These are phyloP conservation scores for Jimgerdemannia lactiflua DNA, from an alignment of 192 early-diverging fungal genomes.

Conservation along the genomic window DNA sequence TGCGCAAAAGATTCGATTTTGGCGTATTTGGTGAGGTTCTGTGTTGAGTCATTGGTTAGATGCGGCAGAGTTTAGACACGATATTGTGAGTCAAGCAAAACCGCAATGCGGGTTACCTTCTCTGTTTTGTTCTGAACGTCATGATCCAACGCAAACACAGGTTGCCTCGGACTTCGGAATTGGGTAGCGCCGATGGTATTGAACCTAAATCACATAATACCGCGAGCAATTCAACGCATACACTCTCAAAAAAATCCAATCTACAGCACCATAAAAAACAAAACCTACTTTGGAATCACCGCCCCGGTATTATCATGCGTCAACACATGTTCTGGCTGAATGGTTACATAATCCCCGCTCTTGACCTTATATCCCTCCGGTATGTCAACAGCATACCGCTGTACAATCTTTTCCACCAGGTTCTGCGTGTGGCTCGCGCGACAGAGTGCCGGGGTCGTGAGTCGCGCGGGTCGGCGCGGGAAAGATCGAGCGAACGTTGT, in stretches of 20 bases:
- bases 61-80: no score
- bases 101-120: constrained; percentile 35
- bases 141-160: constrained; percentile 97
- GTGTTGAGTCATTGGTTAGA: not conserved
- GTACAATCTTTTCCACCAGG: constrained; percentile 94
- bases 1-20: constrained; percentile 84
- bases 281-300: constrained; percentile 81
- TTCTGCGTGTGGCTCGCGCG: constrained; percentile 54
- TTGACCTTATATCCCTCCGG: constrained; percentile 56
- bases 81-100: not conserved
- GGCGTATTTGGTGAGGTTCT: constrained; percentile 86
- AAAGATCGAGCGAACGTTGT: no score
- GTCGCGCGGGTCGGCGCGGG: no score
- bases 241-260: not conserved
- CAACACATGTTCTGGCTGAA: constrained; percentile 89
- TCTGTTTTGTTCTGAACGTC: constrained; percentile 97
- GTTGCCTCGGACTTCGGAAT: constrained; percentile 75
- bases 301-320: constrained; percentile 98
- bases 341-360: constrained; percentile 93
- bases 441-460: no score
- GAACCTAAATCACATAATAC: constrained; percentile 52
- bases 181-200: constrained; percentile 84
- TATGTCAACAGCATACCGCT: constrained; percentile 83
- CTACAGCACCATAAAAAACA: not conserved
- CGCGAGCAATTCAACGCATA: not conserved